These are phyloP conservation scores for Vitis vinifera DNA, from an alignment of 164 flowering plant species.

Conservation along the genomic window DNA sequence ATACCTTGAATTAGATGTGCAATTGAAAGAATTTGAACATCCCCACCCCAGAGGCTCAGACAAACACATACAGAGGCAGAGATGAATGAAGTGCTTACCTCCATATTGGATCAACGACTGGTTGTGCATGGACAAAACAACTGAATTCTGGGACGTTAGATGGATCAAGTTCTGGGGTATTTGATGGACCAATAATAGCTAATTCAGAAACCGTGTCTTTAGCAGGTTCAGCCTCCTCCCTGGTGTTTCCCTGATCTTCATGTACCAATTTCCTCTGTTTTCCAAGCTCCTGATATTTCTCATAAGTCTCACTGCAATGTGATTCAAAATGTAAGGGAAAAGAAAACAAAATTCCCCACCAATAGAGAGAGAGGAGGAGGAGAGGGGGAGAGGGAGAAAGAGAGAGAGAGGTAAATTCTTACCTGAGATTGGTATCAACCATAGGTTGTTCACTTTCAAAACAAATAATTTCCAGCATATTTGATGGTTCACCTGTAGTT, in stretches of 20 bases:
- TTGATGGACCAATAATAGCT: no score
- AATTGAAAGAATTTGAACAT: not conserved
- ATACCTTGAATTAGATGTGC: not conserved
- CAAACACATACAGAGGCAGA: not conserved
- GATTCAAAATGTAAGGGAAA: not conserved
- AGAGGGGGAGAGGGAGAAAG: no score
- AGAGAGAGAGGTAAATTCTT: not conserved
- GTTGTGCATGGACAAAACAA: constrained; percentile 18
- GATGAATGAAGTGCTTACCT: constrained; percentile 19
- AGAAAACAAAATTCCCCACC: not conserved
- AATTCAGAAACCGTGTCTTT: not conserved
- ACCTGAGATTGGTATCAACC: constrained; percentile 56
- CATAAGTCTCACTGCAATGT: not conserved
- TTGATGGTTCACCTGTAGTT: not conserved
- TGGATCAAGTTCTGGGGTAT: not conserved
- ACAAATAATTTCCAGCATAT: not conserved
- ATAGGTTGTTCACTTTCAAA: constrained; percentile 38
- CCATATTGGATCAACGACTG: constrained; percentile 39
- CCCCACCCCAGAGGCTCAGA: not conserved
- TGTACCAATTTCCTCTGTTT: constrained; percentile 1
- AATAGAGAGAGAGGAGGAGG: not conserved
- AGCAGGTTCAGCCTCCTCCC: constrained; percentile 5
- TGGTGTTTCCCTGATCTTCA: constrained; percentile 5
- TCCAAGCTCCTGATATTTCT: constrained; percentile 3
- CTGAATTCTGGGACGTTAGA: not conserved